Percentiles rank a stretch among this genome's conserved stretches.
Conservation (phyloP, 768 basidiomycete species). For the Tulasnella sp. region DNA sequence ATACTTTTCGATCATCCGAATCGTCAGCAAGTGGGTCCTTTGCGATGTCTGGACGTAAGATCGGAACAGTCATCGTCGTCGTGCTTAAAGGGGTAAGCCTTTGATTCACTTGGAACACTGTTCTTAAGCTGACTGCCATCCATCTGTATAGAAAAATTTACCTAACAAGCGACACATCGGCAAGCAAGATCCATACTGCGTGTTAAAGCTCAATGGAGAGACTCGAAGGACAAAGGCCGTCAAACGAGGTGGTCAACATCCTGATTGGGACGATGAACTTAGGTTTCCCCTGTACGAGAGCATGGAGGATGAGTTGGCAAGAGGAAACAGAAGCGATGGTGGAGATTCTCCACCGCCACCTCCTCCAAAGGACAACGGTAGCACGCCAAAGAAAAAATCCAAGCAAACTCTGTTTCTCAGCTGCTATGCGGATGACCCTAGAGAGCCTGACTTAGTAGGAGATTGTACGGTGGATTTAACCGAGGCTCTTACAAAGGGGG, state of each 20-base stretch:
- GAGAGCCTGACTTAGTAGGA: conserved; percentile 92
- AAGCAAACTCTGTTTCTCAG: conserved; percentile 51
- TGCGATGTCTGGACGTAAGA: conserved; percentile 29
- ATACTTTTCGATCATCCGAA: too few species aligned
- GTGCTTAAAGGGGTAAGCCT: conserved; percentile 80
- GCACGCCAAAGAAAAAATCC: conserved; percentile 30
- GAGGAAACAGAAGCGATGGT: conserved; percentile 21
- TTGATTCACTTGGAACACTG: conserved; percentile 5
- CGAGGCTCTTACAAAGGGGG: conserved; percentile 84
- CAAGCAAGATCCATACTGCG: conserved; percentile 95
- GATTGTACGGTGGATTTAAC: conserved; percentile 79
- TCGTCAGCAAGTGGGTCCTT: too few species aligned
- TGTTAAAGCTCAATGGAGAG: conserved; percentile 63
- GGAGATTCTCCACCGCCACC: conserved; percentile 46
- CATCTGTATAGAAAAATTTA: conserved; percentile 52
- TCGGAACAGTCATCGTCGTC: conserved; percentile 89
- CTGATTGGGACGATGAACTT: conserved; percentile 98
- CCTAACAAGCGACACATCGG: conserved; percentile 87
- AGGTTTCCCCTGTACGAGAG: conserved; percentile 84
- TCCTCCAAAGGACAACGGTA: conserved; percentile 49
- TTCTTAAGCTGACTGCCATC: background rate
- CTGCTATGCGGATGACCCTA: conserved; percentile 89
- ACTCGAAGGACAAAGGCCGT: conserved; percentile 85
- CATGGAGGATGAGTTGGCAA: conserved; percentile 38
- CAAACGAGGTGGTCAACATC: conserved; percentile 94